Conservation (phyloP, 257 asterid genomes). For the Plantago major region DNA sequence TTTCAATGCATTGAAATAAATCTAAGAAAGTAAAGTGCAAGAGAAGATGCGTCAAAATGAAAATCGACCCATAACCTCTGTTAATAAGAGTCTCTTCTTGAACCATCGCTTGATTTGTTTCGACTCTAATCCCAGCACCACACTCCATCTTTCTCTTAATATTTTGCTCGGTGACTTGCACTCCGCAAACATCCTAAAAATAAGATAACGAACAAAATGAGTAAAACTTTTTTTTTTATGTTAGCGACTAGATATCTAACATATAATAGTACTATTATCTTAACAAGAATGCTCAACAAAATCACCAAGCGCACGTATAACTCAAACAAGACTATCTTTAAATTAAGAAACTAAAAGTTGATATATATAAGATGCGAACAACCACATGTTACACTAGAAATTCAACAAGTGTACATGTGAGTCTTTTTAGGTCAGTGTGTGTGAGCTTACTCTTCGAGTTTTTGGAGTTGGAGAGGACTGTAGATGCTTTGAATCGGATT, state of each 20-base stretch:
- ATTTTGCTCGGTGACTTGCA: not conserved
- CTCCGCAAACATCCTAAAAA: not conserved
- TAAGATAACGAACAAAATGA: not conserved
- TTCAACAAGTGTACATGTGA: not conserved
- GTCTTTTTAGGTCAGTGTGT: not conserved
- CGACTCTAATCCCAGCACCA: not conserved
- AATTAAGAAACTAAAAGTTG: not conserved
- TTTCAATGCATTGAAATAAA: too few species aligned
- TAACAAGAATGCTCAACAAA: too few species aligned
- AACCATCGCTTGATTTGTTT: not conserved
- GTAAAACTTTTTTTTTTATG: not conserved
- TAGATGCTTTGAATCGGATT: too few species aligned
- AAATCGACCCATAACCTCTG: not conserved
- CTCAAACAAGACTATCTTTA: too few species aligned
- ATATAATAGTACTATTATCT: too few species aligned
- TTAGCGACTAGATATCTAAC: not conserved
- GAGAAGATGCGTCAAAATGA: too few species aligned
- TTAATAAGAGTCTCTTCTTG: not conserved
- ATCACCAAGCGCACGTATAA: too few species aligned
- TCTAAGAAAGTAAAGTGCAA: not conserved
- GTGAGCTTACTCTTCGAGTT: not conserved
- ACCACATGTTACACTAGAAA: too few species aligned
- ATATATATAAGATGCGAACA: too few species aligned
- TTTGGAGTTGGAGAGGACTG: not conserved
- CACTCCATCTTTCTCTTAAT: not conserved